Evolutionary conservation across 2,329 filamentous ascomycete species (phyloP), one percentile per base, ranked within the genome.

Genomic region (Rugonectria rugulosa): DNA sequence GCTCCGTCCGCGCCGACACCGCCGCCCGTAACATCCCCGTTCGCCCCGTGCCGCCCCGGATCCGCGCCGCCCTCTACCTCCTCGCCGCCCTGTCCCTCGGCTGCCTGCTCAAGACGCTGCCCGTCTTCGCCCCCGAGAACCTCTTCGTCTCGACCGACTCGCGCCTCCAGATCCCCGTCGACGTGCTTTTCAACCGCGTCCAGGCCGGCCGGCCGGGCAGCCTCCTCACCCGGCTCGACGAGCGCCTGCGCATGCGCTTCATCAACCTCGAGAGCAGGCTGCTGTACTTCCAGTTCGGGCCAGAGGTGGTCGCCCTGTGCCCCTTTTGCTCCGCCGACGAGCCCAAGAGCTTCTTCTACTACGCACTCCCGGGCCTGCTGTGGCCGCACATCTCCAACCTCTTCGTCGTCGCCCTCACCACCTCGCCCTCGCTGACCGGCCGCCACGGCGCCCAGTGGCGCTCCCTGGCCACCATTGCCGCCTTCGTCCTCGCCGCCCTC

Each of bases 271-370:
- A 91, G 62, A 89, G 88, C 42, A 83, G 91, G 49, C 82, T 95
- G 56, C 79, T 96, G 7, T 98, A 97, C 76, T 81, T 96, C 47
- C 87, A 89, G 56, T 96, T 87, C 74, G 95, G 95, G 3, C 91
- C 92, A 0, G 80, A 84, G 27, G 85, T 88, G 8, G 72, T 98
- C 31, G 79, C 87, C 19, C 80, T 86, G 55, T 98, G 93, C 72
- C 82, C 85, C n/a, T 97, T 96, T 77, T 97, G 93, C 81, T 80
- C 77, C 45, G 76, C 85, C n/a, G 87, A 90, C 55, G 86, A 90
- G 42, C 81, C 86, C 5, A 79, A 77, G 31, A 85, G 83, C 36
- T 97, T 92, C 77, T 81, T 96, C 43, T 83, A 90, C 71, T 98
- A 96, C 75, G 88, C 90, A 12, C 75, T 96, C 0, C 90, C 94